These are phyloP conservation scores for Sphaerulina populicola DNA, from an alignment of 2,329 filamentous ascomycete species.

Conservation along the genomic window DNA sequence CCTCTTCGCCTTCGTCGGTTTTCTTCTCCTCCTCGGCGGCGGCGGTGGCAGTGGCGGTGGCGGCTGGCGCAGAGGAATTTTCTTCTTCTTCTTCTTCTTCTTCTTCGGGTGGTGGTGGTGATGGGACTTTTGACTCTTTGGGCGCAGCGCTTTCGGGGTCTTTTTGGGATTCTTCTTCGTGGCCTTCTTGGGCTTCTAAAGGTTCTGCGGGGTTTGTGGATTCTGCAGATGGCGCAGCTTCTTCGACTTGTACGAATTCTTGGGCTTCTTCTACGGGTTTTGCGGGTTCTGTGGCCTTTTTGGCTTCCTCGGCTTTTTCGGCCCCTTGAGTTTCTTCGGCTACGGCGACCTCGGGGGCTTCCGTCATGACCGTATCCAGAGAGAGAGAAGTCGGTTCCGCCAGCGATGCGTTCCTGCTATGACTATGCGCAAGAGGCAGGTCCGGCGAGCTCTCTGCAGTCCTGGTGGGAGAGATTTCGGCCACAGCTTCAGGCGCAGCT, in stretches of 20 bases:
- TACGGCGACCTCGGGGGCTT: background rate
- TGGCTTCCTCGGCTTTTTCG: constrained; percentile 1
- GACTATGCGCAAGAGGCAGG: constrained; percentile 35
- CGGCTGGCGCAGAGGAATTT: too few species aligned
- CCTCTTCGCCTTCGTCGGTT: constrained; percentile 24
- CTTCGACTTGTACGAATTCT: too few species aligned
- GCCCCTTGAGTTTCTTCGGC: constrained; percentile 4
- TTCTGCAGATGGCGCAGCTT: background rate
- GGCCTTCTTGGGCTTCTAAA: too few species aligned
- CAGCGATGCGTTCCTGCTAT: constrained; percentile 34
- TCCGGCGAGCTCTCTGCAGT: constrained; percentile 37
- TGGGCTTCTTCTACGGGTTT: too few species aligned
- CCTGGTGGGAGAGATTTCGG: constrained; percentile 9
- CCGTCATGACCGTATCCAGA: constrained; percentile 2
- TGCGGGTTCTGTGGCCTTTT: background rate
- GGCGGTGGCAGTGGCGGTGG: too few species aligned
- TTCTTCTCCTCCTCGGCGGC: too few species aligned
- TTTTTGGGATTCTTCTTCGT: too few species aligned
- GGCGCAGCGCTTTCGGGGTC: too few species aligned
- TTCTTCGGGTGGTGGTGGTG: too few species aligned
- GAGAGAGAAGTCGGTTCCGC: constrained; percentile 13
- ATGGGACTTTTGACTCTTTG: too few species aligned
- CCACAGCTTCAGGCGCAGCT: background rate
- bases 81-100: too few species aligned
- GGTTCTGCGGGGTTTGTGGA: too few species aligned